Evolutionary conservation across 2,329 filamentous ascomycete genomes (phyloP), one percentile per base, ranked within the genome.

Genomic region (Tothia fuscella): DNA sequence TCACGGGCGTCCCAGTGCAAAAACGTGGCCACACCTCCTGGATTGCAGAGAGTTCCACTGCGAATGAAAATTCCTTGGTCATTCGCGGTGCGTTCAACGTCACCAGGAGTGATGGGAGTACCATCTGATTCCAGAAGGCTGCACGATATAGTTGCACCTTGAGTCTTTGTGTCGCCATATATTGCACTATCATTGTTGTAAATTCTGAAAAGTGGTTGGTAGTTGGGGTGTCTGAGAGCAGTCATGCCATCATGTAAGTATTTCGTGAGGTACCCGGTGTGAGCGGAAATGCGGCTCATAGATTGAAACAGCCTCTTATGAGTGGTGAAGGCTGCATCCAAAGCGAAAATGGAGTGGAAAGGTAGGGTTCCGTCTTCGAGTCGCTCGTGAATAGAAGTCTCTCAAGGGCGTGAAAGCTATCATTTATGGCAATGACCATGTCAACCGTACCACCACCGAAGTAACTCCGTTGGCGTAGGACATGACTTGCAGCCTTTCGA

Each of bases 361-460:
- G 77, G 73, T 7, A 78, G 58, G 1, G 77, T 82, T 1, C 78
- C 78, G 49, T 83, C 79, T 53, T 83, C 79, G 6, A 82, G 65
- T 2, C 67, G 65, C 32, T 78, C 73, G 50, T 80, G 74, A 3
- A 78, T 9, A 9, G 39, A 2, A 10, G 25, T 59, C n/a, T n/a
- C 42, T 70, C 78, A 47, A 63, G 73, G 24, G 64, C 66, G 53
- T 72, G 71, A 73, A 66, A 80, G 4, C 61, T 59, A n/a, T 62
- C 57, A 13, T 65, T 66, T 31, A 71, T 56, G 16, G 67, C 63
- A 5, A 70, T 68, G 20, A 78, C 69, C 66, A 77, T 74, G 38
- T 72, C 68, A 28, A 78, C 72, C 1, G 79, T 82, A 7, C 78
- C 79, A 21, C 79, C 79, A 16, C 77, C 79, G 51, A 83, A 82